These are phyloP conservation scores for Coniochaeta sp. DNA, from an alignment of 2,329 filamentous ascomycete genomes.

Conservation along the genomic window DNA sequence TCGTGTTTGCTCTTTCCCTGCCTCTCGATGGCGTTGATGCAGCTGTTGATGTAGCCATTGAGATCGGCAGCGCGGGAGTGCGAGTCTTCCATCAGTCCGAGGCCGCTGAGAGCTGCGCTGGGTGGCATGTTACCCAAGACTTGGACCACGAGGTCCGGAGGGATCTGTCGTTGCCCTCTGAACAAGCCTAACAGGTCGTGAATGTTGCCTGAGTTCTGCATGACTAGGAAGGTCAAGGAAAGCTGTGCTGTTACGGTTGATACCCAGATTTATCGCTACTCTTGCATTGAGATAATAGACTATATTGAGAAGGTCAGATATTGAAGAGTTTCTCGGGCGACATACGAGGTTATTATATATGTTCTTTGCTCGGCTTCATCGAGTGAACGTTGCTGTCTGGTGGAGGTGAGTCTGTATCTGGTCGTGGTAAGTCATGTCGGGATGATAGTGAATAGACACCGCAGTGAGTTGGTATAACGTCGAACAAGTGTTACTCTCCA, in stretches of 20 bases:
- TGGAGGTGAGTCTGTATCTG: neutral
- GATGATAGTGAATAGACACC: neutral
- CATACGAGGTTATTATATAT: neutral
- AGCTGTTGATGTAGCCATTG: conserved; percentile 9
- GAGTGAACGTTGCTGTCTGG: neutral
- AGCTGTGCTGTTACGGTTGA: neutral
- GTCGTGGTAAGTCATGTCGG: neutral
- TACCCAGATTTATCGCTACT: neutral
- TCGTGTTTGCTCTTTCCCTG: neutral
- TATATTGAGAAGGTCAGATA: no score
- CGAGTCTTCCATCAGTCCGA: neutral
- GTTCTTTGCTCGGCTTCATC: neutral
- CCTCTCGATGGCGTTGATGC: conserved; percentile 3
- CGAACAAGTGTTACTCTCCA: no score
- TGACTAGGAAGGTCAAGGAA: neutral
- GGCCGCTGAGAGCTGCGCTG: neutral
- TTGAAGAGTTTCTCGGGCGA: neutral
- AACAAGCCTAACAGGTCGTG: neutral
- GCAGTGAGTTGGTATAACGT: neutral
- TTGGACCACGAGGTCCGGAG: neutral
- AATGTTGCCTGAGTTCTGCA: neutral
- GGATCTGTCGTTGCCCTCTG: neutral
- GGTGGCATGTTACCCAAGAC: neutral
- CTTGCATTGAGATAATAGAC: neutral
- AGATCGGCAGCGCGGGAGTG: conserved; percentile 7